Evolutionary conservation across 176 grass and related monocot genomes (phyloP).

Genomic region (Oryza glaberrima): DNA sequence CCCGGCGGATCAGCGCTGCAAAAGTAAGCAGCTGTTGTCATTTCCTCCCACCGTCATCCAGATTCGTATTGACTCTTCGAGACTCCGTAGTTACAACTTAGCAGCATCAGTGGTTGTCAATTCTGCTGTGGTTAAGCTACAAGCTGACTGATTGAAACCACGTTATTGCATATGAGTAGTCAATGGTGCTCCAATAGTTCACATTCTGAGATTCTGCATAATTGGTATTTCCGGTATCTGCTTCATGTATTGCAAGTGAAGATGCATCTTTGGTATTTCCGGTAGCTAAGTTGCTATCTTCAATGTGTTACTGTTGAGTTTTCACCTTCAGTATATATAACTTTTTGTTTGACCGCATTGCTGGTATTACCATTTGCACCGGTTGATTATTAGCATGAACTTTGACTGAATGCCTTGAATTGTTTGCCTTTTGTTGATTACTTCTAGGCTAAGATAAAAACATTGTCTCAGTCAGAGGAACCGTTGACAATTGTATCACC

Average conservation of each 20-base stretch:
- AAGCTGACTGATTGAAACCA: background rate
- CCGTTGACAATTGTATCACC: constrained; percentile 62
- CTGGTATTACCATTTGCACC: background rate
- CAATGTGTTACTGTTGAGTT: background rate
- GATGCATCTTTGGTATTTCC: no score
- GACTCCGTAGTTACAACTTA: background rate
- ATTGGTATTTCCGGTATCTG: background rate
- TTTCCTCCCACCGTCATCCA: background rate
- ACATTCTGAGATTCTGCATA: background rate
- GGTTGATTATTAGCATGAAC: background rate
- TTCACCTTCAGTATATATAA: background rate
- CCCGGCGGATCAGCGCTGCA: constrained; percentile 56
- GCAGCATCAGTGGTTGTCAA: background rate
- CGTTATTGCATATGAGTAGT: background rate
- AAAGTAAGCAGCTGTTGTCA: constrained; percentile 41
- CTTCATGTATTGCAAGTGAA: background rate
- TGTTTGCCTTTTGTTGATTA: constrained; percentile 17
- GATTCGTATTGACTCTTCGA: background rate
- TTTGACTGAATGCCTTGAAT: constrained; percentile 15
- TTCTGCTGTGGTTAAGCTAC: background rate
- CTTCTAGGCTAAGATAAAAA: constrained; percentile 64
- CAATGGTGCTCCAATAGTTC: no score
- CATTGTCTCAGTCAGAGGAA: constrained; percentile 52
- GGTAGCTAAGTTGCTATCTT: no score
- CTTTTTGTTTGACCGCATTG: background rate